phyloP scores from a whole-genome alignment of 1,139 yeast genomes.

The Komagataea norvegica region DNA sequence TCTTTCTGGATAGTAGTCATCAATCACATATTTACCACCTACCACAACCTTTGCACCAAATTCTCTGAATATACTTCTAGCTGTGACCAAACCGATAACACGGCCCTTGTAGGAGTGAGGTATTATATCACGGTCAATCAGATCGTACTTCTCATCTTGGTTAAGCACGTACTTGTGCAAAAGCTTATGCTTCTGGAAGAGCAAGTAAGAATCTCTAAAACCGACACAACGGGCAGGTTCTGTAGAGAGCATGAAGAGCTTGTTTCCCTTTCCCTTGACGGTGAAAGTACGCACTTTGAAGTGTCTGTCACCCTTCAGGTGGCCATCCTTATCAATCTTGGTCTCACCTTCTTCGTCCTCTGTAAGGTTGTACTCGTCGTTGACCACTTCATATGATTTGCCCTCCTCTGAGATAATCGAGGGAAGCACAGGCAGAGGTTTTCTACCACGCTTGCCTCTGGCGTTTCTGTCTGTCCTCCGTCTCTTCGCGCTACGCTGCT shows the following conservation, averaged over 20 bases:
- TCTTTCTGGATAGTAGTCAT: conserved; percentile 83
- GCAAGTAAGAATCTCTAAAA: conserved; percentile 84
- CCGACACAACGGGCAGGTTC: conserved; percentile 96
- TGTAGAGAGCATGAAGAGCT: conserved; percentile 83
- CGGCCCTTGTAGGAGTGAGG: conserved; percentile 92
- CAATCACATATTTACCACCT: conserved; percentile 76
- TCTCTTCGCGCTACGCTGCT: conserved; percentile 14
- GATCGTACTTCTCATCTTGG: conserved; percentile 75
- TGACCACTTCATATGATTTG: conserved; percentile 46
- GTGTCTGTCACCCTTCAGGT: conserved; percentile 67
- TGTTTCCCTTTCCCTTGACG: conserved; percentile 65
- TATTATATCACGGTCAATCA: conserved; percentile 75
- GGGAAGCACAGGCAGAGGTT: conserved; percentile 22
- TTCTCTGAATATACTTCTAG: conserved; percentile 83
- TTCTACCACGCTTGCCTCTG: conserved; percentile 26
- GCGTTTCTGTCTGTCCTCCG: conserved; percentile 10
- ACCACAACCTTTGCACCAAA: conserved; percentile 83
- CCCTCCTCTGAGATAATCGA: conserved; percentile 39
- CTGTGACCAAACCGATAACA: conserved; percentile 84
- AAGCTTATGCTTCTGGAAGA: conserved; percentile 75
- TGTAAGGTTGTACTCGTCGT: conserved; percentile 80
- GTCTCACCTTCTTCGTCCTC: conserved; percentile 76
- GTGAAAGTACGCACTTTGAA: conserved; percentile 82
- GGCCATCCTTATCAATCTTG: conserved; percentile 68
- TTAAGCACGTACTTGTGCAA: conserved; percentile 71